Evolutionary conservation across 2,329 filamentous ascomycete species (phyloP).

Genomic region (Lecanoromycetidae sp.): DNA sequence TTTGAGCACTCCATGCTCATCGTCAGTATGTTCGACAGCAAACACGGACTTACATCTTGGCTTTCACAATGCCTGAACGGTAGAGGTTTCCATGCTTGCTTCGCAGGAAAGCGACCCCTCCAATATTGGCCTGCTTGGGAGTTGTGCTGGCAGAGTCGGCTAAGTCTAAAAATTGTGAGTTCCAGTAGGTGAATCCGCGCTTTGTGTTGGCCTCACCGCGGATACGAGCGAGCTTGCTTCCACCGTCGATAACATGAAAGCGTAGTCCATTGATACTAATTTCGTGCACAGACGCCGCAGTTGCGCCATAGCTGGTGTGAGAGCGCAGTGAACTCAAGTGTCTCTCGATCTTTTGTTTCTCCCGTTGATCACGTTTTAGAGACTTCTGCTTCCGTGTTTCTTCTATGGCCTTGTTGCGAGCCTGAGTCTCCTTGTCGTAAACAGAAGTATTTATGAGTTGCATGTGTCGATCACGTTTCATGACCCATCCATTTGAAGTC

Average conservation of each 20-base stretch:
- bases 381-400: slow-evolving; percentile 51
- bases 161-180: slow-evolving; percentile 39
- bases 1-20: neutral
- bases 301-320: slow-evolving; percentile 20
- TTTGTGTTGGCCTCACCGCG: slow-evolving; percentile 45
- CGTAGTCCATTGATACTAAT: slow-evolving; percentile 58
- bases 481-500: slow-evolving; percentile 47
- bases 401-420: slow-evolving; percentile 58
- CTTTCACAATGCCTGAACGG: slow-evolving; percentile 60
- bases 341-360: slow-evolving; percentile 18
- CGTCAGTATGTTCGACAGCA: neutral
- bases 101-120: slow-evolving; percentile 69
- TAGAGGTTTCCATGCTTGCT: slow-evolving; percentile 83
- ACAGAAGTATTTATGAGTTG: slow-evolving; percentile 73
- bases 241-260: slow-evolving; percentile 62
- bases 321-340: slow-evolving; percentile 17
- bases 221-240: slow-evolving; percentile 68
- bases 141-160: slow-evolving; percentile 52
- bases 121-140: slow-evolving; percentile 60
- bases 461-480: slow-evolving; percentile 62
- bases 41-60: slow-evolving; percentile 53
- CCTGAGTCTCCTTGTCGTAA: slow-evolving; percentile 61
- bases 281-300: slow-evolving; percentile 41
- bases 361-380: slow-evolving; percentile 38
- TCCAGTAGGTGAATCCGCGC: slow-evolving; percentile 27